Evolutionary conservation across 441 rosid species (phyloP).

Genomic region (Eruca vesicaria): DNA sequence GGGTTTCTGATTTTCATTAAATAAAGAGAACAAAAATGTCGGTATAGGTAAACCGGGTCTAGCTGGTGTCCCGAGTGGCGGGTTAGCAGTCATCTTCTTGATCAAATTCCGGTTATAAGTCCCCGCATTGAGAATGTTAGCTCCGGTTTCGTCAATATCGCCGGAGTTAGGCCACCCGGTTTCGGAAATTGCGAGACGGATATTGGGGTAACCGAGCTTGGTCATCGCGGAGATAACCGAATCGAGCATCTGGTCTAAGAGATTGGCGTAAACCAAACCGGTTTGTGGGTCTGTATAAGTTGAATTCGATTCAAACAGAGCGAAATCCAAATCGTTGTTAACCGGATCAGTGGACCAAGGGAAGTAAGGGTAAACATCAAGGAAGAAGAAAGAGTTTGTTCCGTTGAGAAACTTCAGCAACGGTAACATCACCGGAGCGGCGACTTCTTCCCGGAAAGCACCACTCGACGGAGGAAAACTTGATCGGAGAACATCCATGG

Average conservation of each 20-base stretch:
- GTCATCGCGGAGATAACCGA: conserved; percentile 52
- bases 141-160: conserved; percentile 67
- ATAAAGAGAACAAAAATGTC: conserved; percentile 61
- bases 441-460: conserved; percentile 48
- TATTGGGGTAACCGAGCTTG: conserved; percentile 48
- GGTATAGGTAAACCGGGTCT: conserved; percentile 52
- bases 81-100: conserved; percentile 41
- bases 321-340: conserved; percentile 40
- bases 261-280: conserved; percentile 51
- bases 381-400: conserved; percentile 59
- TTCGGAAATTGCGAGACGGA: conserved; percentile 55
- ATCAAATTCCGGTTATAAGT: conserved; percentile 67
- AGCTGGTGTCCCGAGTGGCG: conserved; percentile 64
- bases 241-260: conserved; percentile 80
- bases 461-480: conserved; percentile 68
- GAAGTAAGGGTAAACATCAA: conserved; percentile 70
- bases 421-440: conserved; percentile 47
- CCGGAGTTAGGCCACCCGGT: conserved; percentile 86
- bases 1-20: conserved; percentile 54
- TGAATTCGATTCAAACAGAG: conserved; percentile 44
- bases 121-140: conserved; percentile 64
- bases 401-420: conserved; percentile 61
- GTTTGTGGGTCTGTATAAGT: conserved; percentile 53
- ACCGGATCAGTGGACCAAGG: conserved; percentile 53
- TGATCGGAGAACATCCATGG: conserved; percentile 59